Percentiles rank a stretch among this genome's conserved stretches.
Evolutionary conservation across 78 protist genomes (phyloP).

Genomic region (Emiliania huxleyi): DNA sequence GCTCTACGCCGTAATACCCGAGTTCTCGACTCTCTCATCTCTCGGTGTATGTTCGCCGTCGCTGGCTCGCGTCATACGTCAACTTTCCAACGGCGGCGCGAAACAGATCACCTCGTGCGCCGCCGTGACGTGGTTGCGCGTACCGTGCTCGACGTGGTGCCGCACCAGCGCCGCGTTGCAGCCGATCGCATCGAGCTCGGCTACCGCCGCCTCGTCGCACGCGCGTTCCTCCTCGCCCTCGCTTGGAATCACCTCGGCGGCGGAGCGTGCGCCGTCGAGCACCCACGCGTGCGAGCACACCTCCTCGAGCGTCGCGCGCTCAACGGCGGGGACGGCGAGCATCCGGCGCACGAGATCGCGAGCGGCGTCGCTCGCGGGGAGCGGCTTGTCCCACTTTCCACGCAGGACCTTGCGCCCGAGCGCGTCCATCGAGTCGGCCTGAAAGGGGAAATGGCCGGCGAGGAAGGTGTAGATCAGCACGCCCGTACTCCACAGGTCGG

Average conservation of each 20-base stretch:
- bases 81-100: too few species aligned
- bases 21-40: too few species aligned
- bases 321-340: not conserved
- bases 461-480: not conserved
- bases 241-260: not conserved
- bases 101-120: not conserved
- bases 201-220: not conserved
- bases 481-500: not conserved
- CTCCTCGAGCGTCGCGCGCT: not conserved
- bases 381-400: not conserved
- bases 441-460: not conserved
- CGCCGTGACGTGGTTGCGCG: not conserved
- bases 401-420: not conserved
- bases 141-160: not conserved
- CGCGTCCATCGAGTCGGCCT: not conserved
- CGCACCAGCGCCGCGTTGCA: not conserved
- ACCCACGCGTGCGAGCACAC: not conserved
- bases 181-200: not conserved
- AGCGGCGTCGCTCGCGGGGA: not conserved
- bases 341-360: not conserved
- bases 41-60: too few species aligned
- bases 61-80: too few species aligned
- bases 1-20: too few species aligned
- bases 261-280: not conserved
- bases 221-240: not conserved